A percentile compares a stretch with the other conserved stretches of the same genome.
Conservation (phyloP, 129 eudicot genomes). For the sunflower (Helianthus annuus) region HanXRQr2.0-SUNRISE NC_035447.2:130481725-130482224, state of each 20-base stretch:
- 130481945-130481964: slow-evolving; percentile 79
- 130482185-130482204: slow-evolving; percentile 78
- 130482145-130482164: slow-evolving; percentile 80
- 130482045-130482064: slow-evolving; percentile 81
- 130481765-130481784: slow-evolving; percentile 7
- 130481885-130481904: slow-evolving; percentile 95
- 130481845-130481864: slow-evolving; percentile 51
- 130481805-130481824: slow-evolving; percentile 80
- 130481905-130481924: slow-evolving; percentile 89
- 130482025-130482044: slow-evolving; percentile 49
- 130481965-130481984: slow-evolving; percentile 84
- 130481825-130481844: slow-evolving; percentile 78
- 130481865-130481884: slow-evolving; percentile 74
- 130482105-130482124: background rate
- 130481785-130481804: slow-evolving; percentile 59
- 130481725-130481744: slow-evolving; percentile 25
- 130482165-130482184: slow-evolving; percentile 96
- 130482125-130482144: background rate
- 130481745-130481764: slow-evolving; percentile 29
- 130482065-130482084: slow-evolving; percentile 36
- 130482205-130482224: slow-evolving; percentile 88
- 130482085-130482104: slow-evolving; percentile 20
- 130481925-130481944: slow-evolving; percentile 97
- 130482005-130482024: slow-evolving; percentile 92
- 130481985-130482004: slow-evolving; percentile 90